Evolutionary conservation across 805 yeast genomes (phyloP), one percentile per base, ranked within the genome.

Genomic region (Wickerhamomyces silvicola): DNA sequence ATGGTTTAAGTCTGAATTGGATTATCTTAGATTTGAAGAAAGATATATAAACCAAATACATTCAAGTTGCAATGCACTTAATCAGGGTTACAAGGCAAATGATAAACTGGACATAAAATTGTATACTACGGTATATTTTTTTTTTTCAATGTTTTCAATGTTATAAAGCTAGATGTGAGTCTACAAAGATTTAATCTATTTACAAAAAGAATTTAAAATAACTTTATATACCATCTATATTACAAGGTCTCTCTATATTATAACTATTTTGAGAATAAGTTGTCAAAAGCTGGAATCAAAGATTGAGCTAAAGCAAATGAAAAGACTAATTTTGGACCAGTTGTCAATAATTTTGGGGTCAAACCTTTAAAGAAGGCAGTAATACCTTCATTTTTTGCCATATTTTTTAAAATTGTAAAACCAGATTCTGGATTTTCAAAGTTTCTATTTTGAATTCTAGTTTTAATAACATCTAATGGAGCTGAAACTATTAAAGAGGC

Each of bases 241-340:
- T 7, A 18, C 31, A n/a, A 21, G 16, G 8, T n/a, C 10, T n/a
- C 20, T 20, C 11, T 19, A 22, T 18, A 13, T 21, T 15, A 23
- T 15, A 24, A 17, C 18, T 27, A 37, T 31, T 45, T 43, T 10
- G 33, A 64, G 43, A 85, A 59, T 36, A 81, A 46, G 46, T 76
- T 76, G 60, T 92, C 98, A 51, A 88, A 87, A 39, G 94, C 94
- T 39, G 98, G 98, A 48, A 92, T 92, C 67, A 92, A 75, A 24
- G 95, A 73, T 68, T 90, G 98, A 27, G 98, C 98, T 59, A 90
- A 66, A 8, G 98, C 98, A 56, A 90, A 90, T n/a, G 95, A 85
- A 60, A 92, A 92, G 33, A 92, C 98, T 52, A 92, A 75, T 68
- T 92, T 92, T 35, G 98, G 98, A 46, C 98, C 98, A 22, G 98